These are phyloP conservation scores for Bretziella fagacearum DNA, from an alignment of 2,329 filamentous ascomycete genomes.

Conservation along the genomic window DNA sequence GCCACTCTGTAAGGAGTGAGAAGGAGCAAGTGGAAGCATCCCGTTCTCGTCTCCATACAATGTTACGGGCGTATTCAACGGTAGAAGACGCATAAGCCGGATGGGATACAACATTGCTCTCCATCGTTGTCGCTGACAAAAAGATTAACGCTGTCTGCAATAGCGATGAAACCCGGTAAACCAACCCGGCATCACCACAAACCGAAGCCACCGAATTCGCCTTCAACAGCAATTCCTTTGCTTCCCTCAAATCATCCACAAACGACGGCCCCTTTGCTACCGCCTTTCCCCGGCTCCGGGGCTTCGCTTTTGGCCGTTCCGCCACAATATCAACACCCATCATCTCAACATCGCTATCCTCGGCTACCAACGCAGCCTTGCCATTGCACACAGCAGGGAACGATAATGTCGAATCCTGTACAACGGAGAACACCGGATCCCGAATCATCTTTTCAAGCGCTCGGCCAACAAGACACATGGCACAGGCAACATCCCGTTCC, in stretches of 20 bases:
- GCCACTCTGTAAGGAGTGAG: constrained; percentile 16
- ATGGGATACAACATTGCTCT: constrained; percentile 29
- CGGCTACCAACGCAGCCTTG: constrained; percentile 9
- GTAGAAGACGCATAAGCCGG: constrained; percentile 44
- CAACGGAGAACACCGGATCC: constrained; percentile 72
- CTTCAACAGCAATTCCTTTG: constrained; percentile 47
- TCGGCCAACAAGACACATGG: constrained; percentile 49
- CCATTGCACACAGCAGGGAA: constrained; percentile 48
- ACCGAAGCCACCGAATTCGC: constrained; percentile 41
- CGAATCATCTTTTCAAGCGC: constrained; percentile 56
- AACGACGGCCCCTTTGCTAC: constrained; percentile 26
- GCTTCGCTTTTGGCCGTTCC: constrained; percentile 3
- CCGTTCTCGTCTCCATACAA: constrained; percentile 49
- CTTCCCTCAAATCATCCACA: constrained; percentile 42
- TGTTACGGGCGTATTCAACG: constrained; percentile 52
- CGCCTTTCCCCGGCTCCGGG: constrained; percentile 14
- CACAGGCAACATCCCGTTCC: constrained; percentile 43
- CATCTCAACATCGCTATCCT: constrained; percentile 1
- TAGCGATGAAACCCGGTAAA: constrained; percentile 46
- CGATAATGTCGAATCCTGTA: constrained; percentile 85
- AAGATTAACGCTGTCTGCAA: constrained; percentile 49
- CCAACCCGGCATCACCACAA: constrained; percentile 37
- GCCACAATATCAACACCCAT: background rate
- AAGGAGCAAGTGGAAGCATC: constrained; percentile 30
- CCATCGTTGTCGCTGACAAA: constrained; percentile 41